Evolutionary conservation across 768 basidiomycete genomes (phyloP), one percentile per base, ranked within the genome.

Genomic region (Xerocomellus intermedius): DNA sequence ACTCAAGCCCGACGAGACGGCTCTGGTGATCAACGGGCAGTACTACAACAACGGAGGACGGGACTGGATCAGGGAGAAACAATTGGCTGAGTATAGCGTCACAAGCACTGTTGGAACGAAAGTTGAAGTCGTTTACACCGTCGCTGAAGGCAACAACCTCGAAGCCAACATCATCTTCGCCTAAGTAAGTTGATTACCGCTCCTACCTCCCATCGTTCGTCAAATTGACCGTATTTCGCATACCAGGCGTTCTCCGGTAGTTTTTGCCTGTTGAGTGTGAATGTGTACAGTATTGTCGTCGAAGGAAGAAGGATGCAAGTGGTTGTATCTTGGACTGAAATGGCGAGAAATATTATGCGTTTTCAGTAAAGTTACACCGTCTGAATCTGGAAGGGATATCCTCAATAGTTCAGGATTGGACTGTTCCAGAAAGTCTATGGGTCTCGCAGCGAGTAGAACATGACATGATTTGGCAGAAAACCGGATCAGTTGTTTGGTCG

Each of bases 1-100:
- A 47, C 64, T 76, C 35, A 16, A 51, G 6, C 22, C 49, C 17
- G 55, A 44, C 24, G 48, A 68, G 33, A 74, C 9, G 1, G 30
- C 30, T 30, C 30, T 30, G 2, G 30, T 30, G 30, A 30, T 30
- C 30, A 30, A 30, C 30, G 2, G 9, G 9, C 9, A 30, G 30
- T 30, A 30, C 30, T 30, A 30, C 30, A 30, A 30, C 9, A 10
- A 30, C 9, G 30, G 30, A 10, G 30, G 30, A 30, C 30, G 30
- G 30, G 30, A 9, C 30, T 30, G 10, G 9, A 2, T 30, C 30
- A 43, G 42, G 42, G 54, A 56, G 58, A 52, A 56, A 8, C 58
- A 60, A 41, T 14, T 56, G 32, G 0, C 50, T 0, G 37, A 60
- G 26, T 50, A 53, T 43, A 56, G 4, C 14, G 48, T 50, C 8